Evolutionary conservation across 192 early-diverging fungal genomes (phyloP), one percentile per base, ranked within the genome.

Genomic region (Backusella luteola): DNA sequence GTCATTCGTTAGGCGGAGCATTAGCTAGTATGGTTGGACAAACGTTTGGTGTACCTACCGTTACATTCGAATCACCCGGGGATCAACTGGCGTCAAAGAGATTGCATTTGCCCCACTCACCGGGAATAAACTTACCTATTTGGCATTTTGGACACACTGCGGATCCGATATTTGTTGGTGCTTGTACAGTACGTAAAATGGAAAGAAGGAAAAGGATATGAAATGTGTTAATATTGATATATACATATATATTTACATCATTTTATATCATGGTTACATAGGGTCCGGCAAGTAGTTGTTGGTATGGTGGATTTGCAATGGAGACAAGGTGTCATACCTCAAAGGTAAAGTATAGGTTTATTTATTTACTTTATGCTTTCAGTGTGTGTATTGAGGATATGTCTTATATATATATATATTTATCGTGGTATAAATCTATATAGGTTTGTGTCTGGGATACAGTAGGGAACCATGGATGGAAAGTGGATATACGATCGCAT

Each of bases 121-220:
- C 85, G 2, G 84, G 79, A 69, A 77, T 15, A 29, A 79, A 89
- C 11, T 70, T 94, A 52, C 92, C 95, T 14, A 84, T 97, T 32
- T 99, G 91, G 79, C 97, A 99, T 81, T 86, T 97, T 77, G 96
- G 96, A 5, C 94, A 99, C 77, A 93, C 90, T 2, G 93, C 91
- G 0, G 97, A 99, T 81, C 97, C 97, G 1, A 90, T 99, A 19
- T 99, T 90, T 83, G 85, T 95, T 52, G 97, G 97, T 66, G 85
- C 88, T 21, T 99, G 97, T 77, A 88, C 75, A 12, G 82, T 81
- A 81, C 34, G 79, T 59, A 26, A 29, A 63, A 29, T 14, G 3
- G 0, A 63, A 29, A 63, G 2, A 29, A 29, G 19, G 32, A 41
- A 32, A 19, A 11, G 4, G 41, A 12, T 0, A 23, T 12, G 29